These are phyloP conservation scores for Raffaelea ambrosiae DNA, from an alignment of 2,329 filamentous ascomycete species.

Conservation along the genomic window DNA sequence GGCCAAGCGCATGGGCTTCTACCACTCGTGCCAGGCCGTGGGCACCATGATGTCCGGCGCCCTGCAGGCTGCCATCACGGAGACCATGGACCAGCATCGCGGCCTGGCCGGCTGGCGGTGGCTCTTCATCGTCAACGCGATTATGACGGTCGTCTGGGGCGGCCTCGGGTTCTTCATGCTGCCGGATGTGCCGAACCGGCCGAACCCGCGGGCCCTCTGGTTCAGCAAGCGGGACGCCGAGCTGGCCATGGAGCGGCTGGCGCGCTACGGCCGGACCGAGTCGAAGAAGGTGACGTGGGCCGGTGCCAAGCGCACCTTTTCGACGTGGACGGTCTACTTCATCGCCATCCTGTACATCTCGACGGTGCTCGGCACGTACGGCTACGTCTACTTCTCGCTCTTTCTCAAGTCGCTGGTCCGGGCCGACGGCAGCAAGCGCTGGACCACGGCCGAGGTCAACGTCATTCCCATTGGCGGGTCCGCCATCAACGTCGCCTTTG, in stretches of 20 bases:
- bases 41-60: constrained; percentile 46
- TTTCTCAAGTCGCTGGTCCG: constrained; percentile 31
- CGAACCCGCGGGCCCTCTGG: constrained; percentile 34
- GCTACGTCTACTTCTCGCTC: constrained; percentile 35
- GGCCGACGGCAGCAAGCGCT: constrained; percentile 29
- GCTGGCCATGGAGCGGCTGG: constrained; percentile 33
- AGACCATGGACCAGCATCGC: constrained; percentile 37
- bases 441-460: constrained; percentile 36
- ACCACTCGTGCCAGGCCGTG: constrained; percentile 42
- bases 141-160: constrained; percentile 45
- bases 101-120: constrained; percentile 30
- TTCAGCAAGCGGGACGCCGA: constrained; percentile 31
- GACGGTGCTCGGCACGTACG: constrained; percentile 35
- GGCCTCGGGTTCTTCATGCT: constrained; percentile 40
- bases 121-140: constrained; percentile 47
- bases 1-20: constrained; percentile 45
- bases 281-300: constrained; percentile 35
- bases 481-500: constrained; percentile 39
- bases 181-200: constrained; percentile 31
- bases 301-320: constrained; percentile 32
- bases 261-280: constrained; percentile 34
- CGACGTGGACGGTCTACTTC: constrained; percentile 35
- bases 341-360: constrained; percentile 34
- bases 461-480: constrained; percentile 38
- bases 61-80: constrained; percentile 43